Conservation (phyloP, 768 basidiomycete species). For the Psilocybe tampanensis region DNA sequence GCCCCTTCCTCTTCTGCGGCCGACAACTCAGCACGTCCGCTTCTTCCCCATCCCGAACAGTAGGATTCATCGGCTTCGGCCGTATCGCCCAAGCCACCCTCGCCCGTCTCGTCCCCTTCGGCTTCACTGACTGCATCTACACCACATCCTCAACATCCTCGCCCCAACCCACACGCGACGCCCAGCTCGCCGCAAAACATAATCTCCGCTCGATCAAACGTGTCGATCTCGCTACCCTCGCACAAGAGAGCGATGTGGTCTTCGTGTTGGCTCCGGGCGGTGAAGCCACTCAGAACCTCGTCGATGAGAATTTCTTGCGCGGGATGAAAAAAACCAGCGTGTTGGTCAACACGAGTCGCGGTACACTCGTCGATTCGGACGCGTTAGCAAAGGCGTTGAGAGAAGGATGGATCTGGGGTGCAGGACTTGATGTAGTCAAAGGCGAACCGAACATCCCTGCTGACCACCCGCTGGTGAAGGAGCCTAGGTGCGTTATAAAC, state of each 20-base stretch:
- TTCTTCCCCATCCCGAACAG: constrained; percentile 58
- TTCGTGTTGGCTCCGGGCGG: constrained; percentile 86
- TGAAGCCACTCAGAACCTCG: constrained; percentile 65
- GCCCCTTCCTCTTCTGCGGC: constrained; percentile 85
- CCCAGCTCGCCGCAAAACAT: constrained; percentile 30
- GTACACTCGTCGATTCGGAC: constrained; percentile 87
- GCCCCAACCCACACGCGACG: constrained; percentile 46
- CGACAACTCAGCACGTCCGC: constrained; percentile 68
- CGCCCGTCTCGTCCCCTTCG: constrained; percentile 79
- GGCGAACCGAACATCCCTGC: constrained; percentile 79
- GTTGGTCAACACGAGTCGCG: constrained; percentile 84
- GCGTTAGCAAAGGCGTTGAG: constrained; percentile 82
- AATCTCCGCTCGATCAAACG: constrained; percentile 48
- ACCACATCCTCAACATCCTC: constrained; percentile 55
- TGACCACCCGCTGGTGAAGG: constrained; percentile 81
- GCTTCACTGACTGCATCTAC: constrained; percentile 75
- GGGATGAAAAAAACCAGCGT: constrained; percentile 87
- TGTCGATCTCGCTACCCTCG: constrained; percentile 69
- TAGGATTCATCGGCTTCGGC: constrained; percentile 94
- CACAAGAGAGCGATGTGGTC: constrained; percentile 78
- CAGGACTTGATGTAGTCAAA: constrained; percentile 92
- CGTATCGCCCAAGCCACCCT: constrained; percentile 89
- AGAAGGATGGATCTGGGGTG: constrained; percentile 85
- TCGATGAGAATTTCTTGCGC: constrained; percentile 70
- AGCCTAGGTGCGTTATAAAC: constrained; percentile 62